Evolutionary conservation across 768 basidiomycete species (phyloP), one percentile per base, ranked within the genome.

Genomic region (Filobasidium wieringae): DNA sequence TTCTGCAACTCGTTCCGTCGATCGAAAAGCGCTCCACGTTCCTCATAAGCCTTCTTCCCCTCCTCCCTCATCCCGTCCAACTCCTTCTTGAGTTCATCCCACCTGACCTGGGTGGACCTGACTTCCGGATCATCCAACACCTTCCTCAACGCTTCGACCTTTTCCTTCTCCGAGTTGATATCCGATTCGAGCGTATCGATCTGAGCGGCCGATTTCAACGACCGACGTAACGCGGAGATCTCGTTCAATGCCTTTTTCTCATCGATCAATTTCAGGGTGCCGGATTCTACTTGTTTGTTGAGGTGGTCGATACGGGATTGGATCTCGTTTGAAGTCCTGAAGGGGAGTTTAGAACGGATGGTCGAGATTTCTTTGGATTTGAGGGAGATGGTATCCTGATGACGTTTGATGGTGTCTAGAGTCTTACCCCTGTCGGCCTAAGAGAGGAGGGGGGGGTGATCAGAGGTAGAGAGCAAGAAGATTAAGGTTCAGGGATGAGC

Each of bases 221-320:
- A 79, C 40, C 88, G 85, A 68, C 81, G 87, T 61, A 79, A 76
- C 41, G 80, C 79, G 61, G 79, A 81, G 61, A 99, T 93, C 66
- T 97, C 93, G 63, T 82, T 80, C n/a, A 99, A 79, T 4, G 91
- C 87, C 52, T 89, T 84, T 76, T 95, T 96, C 76, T 99, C 95
- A 57, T 95, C 92, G 27, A 84, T 90, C 58, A 97, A 79, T 71
- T 88, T 95, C 80, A 99, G 79, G 58, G 67, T 82, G 26, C 93
- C 93, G 4, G 88, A 88, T 70, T 97, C 93, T 53, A 99, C 84
- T 71, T 90, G 87, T 68, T 82, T 85, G 51, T 97, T 88, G 59
- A 95, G 78, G 60, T 84, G 78, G 66, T 89, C 80, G 75, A 96
- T 84, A 61, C 85, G 87, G 37, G 80, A 79, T 68, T 99, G 92